Conservation (phyloP, 345 rosid genomes). For the Salix exigua region DNA sequence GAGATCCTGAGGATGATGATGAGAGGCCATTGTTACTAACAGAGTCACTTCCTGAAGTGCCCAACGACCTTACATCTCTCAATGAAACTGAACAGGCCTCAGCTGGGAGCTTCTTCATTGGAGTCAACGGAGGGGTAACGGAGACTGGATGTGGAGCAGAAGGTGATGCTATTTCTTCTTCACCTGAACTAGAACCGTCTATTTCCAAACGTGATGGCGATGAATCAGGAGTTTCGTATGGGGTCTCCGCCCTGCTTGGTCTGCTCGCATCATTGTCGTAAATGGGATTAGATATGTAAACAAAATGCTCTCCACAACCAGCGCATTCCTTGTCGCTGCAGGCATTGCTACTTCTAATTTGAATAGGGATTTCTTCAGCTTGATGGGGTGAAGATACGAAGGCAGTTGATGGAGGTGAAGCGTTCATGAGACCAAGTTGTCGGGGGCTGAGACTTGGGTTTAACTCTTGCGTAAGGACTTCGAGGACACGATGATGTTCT, state of each 20-base stretch:
- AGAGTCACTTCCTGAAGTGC: slow-evolving; percentile 56
- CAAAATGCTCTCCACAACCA: slow-evolving; percentile 32
- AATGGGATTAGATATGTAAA: slow-evolving; percentile 88
- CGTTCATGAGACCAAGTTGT: slow-evolving; percentile 30
- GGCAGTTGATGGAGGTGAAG: slow-evolving; percentile 27
- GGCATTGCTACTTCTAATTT: not conserved
- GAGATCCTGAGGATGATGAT: slow-evolving; percentile 64
- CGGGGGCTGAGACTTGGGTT: slow-evolving; percentile 34
- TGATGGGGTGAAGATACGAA: slow-evolving; percentile 23
- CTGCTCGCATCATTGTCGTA: slow-evolving; percentile 46
- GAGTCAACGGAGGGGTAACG: slow-evolving; percentile 64
- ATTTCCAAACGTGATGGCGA: slow-evolving; percentile 68
- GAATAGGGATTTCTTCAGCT: slow-evolving; percentile 26
- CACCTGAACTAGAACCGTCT: slow-evolving; percentile 39
- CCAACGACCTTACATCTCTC: slow-evolving; percentile 47
- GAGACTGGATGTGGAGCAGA: slow-evolving; percentile 14
- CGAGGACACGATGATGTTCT: slow-evolving; percentile 19
- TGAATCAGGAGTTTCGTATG: slow-evolving; percentile 76
- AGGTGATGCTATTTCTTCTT: slow-evolving; percentile 22
- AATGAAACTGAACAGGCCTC: slow-evolving; percentile 73
- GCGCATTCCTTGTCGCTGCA: slow-evolving; percentile 14
- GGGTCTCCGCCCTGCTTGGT: slow-evolving; percentile 38
- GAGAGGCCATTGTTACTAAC: slow-evolving; percentile 46
- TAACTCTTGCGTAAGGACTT: slow-evolving; percentile 22
- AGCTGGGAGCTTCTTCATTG: slow-evolving; percentile 81